Base-by-base conservation (phyloP, 495 filamentous ascomycete species). In the Aspergillus avenaceus region DNA sequence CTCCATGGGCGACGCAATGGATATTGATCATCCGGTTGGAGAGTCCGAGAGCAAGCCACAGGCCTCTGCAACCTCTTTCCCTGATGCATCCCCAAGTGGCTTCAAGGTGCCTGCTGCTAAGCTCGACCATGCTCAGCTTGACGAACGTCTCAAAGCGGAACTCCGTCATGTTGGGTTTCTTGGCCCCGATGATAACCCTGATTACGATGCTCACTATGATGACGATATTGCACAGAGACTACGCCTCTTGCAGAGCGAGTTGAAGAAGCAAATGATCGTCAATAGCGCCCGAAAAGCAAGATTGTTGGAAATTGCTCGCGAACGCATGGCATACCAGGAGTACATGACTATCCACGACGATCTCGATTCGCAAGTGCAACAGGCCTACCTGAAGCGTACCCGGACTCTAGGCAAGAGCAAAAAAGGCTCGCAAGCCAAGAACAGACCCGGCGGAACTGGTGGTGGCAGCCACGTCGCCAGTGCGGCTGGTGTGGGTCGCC, bases 291-390 rank as follows among this genome's bases (percentile, higher is more conserved):
- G 89, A 53, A 97, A 97, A 63, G 79, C 87, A 5, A 77, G 92
- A 13, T 78, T 99, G 8, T 80, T 87, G 2, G 89, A 96, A 14
- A 77, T 96, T 16, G 85, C 91, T 2, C 85, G 89, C 55, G 92
- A 95, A 64, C 82, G 88, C 54, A 89, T 97, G 83, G 95, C 93
- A 2, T 80, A 88, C 64, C 93, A 97, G 56, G 93, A 99, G 64
- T 99, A 95, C 70, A 84, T 82, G 58, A 97, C 91, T 54, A 99
- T 99, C 61, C 84, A 92, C 50, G 93, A 99, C 60, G 93, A 97
- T 64, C 84, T 99, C 21, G 93, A 99, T 69, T 81, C 83, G 45
- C 93, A 99, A 67, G 92, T 99, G 42, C 88, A 97, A 61, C 84
- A 89, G 59, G 91, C 91, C 22, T 99, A 96, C 59, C 83, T 95